Evolutionary conservation across 176 grass and related monocot species (phyloP), one percentile per base, ranked within the genome.

Genomic region (Olyra latifolia): DNA sequence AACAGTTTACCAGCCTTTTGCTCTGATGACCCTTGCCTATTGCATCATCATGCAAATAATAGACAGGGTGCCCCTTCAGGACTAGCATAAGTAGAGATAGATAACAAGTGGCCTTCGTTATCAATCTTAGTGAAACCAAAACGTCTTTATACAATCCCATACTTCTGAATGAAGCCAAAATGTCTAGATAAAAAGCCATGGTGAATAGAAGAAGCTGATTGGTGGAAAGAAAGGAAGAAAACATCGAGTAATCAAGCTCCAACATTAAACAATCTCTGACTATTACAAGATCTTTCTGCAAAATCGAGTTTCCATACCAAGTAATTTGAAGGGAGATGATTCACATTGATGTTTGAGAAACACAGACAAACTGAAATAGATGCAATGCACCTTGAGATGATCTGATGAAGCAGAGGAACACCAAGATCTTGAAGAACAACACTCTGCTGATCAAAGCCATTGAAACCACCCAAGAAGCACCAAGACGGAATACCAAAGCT

Each of bases 371-470:
- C 16, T 44, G 52, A 69, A 72, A 79, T 62, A 62, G 38, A 48
- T 25, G 44, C 39, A 56, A 15, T 66, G 29, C 58, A 94, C 91
- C 91, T 86, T 77, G 55, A 58, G 91, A 88, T 86, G 83, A 81
- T 88, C 70, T 68, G 52, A 94, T 62, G 32, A 91, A 76, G 79
- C 65, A 83, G 75, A 91, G 44, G 41, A 86, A 45, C 59, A 79
- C 79, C 57, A 91, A 76, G 75, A 75, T 80, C 56, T 80, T 88
- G 71, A 91, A 54, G 23, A 86, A 73, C 47, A 83, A 25, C 30
- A 67, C 49, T 80, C 65, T 78, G 11, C 73, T 86, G 49, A 81
- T 88, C 6, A 65, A 80, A 86, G 46, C 85, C 91, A 94, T 94
- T 78, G 76, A 41, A 57, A 23, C 39, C 45, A 23, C 39, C 45